A percentile compares a stretch with the other conserved stretches of the same genome.
Conservation (phyloP, 345 rosid genomes). For the Physaria fendleri region DNA sequence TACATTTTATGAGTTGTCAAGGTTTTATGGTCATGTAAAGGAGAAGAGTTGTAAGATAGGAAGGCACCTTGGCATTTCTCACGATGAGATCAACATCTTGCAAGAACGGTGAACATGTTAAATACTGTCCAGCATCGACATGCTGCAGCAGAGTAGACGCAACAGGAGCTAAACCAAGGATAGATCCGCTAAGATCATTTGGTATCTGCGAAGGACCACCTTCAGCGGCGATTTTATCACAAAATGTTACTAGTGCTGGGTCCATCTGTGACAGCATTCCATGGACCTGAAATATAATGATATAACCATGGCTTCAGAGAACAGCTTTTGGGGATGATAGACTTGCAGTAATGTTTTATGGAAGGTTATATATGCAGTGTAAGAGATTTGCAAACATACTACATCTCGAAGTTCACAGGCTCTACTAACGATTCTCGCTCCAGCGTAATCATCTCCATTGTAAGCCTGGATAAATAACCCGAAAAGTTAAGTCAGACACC, state of each 20-base stretch:
- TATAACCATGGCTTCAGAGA: neutral
- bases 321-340: neutral
- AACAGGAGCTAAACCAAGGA: constrained; percentile 59
- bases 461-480: constrained; percentile 47
- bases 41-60: neutral
- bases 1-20: neutral
- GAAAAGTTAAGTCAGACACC: constrained; percentile 10
- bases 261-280: constrained; percentile 99
- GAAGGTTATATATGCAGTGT: neutral
- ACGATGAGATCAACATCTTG: constrained; percentile 91
- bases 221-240: constrained; percentile 83
- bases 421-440: constrained; percentile 92
- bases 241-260: constrained; percentile 70
- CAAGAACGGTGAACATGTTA: constrained; percentile 76
- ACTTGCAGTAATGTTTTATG: neutral
- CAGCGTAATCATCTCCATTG: constrained; percentile 93
- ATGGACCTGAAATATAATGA: constrained; percentile 55
- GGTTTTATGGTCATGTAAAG: neutral
- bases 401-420: constrained; percentile 93
- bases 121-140: constrained; percentile 82
- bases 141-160: constrained; percentile 84
- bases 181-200: constrained; percentile 61
- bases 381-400: constrained; percentile 38
- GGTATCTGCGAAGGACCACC: constrained; percentile 83
- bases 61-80: constrained; percentile 73